Percentiles rank a stretch among this genome's conserved stretches.
phyloP scores from a whole-genome alignment of 257 asterid genomes.

The Solanum clarkiae region DNA sequence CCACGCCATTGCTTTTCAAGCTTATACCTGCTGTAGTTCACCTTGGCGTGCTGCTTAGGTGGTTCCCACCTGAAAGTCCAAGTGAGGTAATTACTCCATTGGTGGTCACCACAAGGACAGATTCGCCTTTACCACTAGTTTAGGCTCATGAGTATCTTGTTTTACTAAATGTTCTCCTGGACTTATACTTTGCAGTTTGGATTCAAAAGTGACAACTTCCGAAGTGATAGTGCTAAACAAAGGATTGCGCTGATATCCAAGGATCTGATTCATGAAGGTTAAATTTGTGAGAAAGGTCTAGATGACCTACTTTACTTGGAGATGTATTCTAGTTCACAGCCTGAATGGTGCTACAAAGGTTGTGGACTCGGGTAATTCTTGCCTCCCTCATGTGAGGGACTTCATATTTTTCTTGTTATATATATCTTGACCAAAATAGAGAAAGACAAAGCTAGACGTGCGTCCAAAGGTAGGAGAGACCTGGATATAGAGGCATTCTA shows the following conservation, averaged over 20 bases:
- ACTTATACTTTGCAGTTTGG: slow-evolving; percentile 42
- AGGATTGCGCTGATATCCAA: slow-evolving; percentile 72
- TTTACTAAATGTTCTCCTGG: background rate
- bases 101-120: background rate
- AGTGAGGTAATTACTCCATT: slow-evolving; percentile 44
- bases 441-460: background rate
- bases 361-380: background rate
- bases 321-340: background rate
- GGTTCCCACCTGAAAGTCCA: slow-evolving; percentile 82
- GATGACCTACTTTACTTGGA: background rate
- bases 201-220: slow-evolving; percentile 59
- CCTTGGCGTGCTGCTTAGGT: slow-evolving; percentile 81
- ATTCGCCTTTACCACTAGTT: background rate
- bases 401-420: background rate
- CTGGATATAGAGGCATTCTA: slow-evolving; percentile 4
- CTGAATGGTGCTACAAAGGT: background rate
- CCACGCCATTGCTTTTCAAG: slow-evolving; percentile 93
- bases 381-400: background rate
- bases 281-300: background rate
- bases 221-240: slow-evolving; percentile 80
- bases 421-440: background rate
- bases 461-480: background rate
- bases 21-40: slow-evolving; percentile 90
- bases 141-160: background rate
- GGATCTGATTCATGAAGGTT: slow-evolving; percentile 33